Evolutionary conservation across 108 stramenopile genomes (phyloP).

Genomic region (Seminavis robusta): DNA sequence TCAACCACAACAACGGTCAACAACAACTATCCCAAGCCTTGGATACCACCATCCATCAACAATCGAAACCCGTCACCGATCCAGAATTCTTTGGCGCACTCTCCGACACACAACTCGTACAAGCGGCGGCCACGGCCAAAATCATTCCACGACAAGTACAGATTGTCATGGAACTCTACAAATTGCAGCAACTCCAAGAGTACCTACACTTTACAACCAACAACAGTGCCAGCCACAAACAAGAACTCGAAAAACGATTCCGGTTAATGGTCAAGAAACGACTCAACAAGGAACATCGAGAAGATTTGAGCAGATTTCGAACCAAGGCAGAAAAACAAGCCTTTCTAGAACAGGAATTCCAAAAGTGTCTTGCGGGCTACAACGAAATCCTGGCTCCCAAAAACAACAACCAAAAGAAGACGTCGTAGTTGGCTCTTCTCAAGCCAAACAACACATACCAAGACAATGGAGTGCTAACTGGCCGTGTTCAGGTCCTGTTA

Average conservation of each 20-base stretch:
- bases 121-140: conserved; percentile 31
- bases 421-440: too few relatives aligned
- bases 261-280: conserved; percentile 82
- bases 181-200: conserved; percentile 20
- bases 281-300: conserved; percentile 41
- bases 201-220: neutral
- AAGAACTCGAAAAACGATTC: conserved; percentile 32
- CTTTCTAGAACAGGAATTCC: conserved; percentile 45
- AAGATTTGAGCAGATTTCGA: conserved; percentile 54
- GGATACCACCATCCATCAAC: too few relatives aligned
- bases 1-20: too few relatives aligned
- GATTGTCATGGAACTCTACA: conserved; percentile 59
- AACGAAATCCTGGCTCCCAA: neutral
- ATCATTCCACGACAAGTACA: conserved; percentile 62
- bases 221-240: neutral
- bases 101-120: conserved; percentile 27
- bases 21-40: neutral
- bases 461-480: too few relatives aligned
- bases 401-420: neutral
- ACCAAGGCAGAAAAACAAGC: conserved; percentile 71
- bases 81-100: conserved; percentile 25
- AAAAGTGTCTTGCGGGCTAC: conserved; percentile 33
- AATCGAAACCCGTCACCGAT: too few relatives aligned
- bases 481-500: too few relatives aligned
- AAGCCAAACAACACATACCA: too few relatives aligned